phyloP scores from a whole-genome alignment of 768 basidiomycete species.

The Mycena leptocephala region DNA sequence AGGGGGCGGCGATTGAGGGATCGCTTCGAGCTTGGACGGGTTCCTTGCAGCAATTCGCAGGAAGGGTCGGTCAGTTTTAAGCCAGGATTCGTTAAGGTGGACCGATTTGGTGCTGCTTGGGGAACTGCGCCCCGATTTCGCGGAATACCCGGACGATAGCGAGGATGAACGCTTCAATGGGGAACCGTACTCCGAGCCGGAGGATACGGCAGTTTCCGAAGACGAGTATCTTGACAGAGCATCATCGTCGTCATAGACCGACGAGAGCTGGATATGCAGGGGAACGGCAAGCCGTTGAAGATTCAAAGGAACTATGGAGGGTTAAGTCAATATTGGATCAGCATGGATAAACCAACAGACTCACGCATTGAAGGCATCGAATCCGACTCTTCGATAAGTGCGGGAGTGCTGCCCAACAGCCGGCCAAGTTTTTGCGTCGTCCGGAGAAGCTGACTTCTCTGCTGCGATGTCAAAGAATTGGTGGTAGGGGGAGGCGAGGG shows the following conservation, averaged over 20 bases:
- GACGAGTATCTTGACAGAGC: slow-evolving; percentile 32
- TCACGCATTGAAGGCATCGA: slow-evolving; percentile 30
- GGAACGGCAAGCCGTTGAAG: slow-evolving; percentile 37
- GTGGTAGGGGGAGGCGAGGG: slow-evolving; percentile 72
- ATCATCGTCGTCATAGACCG: slow-evolving; percentile 28
- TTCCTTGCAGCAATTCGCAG: slow-evolving; percentile 18
- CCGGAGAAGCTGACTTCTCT: slow-evolving; percentile 72
- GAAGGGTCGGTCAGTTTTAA: slow-evolving; percentile 30
- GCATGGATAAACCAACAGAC: neutral
- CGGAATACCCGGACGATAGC: slow-evolving; percentile 12
- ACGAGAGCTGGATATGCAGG: slow-evolving; percentile 32
- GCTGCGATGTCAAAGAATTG: slow-evolving; percentile 65
- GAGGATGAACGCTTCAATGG: slow-evolving; percentile 29
- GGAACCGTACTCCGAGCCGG: slow-evolving; percentile 13
- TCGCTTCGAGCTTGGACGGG: slow-evolving; percentile 30
- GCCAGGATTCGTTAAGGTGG: slow-evolving; percentile 33
- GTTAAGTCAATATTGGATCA: neutral
- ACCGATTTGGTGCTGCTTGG: slow-evolving; percentile 6
- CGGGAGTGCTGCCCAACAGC: slow-evolving; percentile 74
- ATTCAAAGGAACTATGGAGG: slow-evolving; percentile 32
- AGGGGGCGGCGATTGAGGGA: slow-evolving; percentile 36
- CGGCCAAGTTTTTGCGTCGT: slow-evolving; percentile 74
- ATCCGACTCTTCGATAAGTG: slow-evolving; percentile 60
- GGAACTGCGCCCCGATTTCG: slow-evolving; percentile 9
- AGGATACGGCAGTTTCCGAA: slow-evolving; percentile 27